Conservation (phyloP, 768 basidiomycete species). For the Hygrophorus russula region DNA sequence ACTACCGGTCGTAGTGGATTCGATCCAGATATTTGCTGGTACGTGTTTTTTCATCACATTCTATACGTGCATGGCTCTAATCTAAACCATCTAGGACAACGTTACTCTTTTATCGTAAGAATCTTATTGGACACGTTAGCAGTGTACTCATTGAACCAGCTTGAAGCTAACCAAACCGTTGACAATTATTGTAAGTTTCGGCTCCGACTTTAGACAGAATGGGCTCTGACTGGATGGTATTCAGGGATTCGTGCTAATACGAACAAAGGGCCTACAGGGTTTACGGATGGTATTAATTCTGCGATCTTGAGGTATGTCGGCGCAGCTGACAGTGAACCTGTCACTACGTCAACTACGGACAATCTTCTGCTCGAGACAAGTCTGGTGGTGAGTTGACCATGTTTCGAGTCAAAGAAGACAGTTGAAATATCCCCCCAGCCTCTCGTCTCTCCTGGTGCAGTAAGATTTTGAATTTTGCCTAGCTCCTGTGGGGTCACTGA, state of each 20-base stretch:
- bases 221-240: not conserved
- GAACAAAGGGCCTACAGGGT: constrained; percentile 16
- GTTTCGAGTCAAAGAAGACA: not conserved
- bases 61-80: no score
- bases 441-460: no score
- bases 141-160: not conserved
- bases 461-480: no score
- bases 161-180: constrained; percentile 21
- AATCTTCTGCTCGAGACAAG: constrained; percentile 20
- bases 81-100: constrained; percentile 13
- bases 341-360: constrained; percentile 11
- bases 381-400: constrained; percentile 3
- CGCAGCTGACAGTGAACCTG: constrained; percentile 26
- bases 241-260: constrained; percentile 24
- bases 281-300: constrained; percentile 35
- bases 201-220: not conserved
- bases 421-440: no score
- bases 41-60: no score
- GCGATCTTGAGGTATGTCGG: constrained; percentile 42
- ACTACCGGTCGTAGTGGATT: constrained; percentile 23
- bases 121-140: not conserved
- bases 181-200: constrained; percentile 26
- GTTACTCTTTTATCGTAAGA: constrained; percentile 27
- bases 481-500: no score
- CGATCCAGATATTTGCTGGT: constrained; percentile 25